Percentiles rank a stretch among this genome's conserved stretches.
phyloP scores from a whole-genome alignment of 306 rosid species.

The Carpinus viminea region DNA sequence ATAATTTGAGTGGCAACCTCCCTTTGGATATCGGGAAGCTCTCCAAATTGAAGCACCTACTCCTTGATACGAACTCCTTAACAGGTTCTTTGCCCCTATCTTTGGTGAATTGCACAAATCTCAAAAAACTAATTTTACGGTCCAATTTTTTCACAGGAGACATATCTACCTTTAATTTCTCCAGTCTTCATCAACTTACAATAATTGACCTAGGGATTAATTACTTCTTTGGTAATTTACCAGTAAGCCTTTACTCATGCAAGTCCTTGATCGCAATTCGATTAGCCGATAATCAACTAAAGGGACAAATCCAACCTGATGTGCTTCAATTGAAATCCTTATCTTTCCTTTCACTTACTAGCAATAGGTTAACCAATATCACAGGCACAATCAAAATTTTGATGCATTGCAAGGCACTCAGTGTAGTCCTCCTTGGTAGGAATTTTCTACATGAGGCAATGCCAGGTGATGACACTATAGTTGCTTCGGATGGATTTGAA shows the following conservation, averaged over 20 bases:
- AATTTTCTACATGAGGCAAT: background rate
- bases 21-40: background rate
- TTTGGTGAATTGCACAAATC: conserved; percentile 9
- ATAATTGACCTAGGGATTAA: background rate
- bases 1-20: background rate
- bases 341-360: background rate
- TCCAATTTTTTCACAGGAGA: background rate
- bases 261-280: background rate
- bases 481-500: background rate
- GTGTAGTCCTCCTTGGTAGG: background rate
- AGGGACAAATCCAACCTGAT: no score
- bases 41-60: background rate
- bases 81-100: background rate
- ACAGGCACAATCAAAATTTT: no score
- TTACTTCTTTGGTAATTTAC: background rate
- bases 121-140: background rate
- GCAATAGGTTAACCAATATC: no score
- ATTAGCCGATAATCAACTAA: background rate
- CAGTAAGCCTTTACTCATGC: background rate
- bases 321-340: background rate
- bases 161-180: background rate
- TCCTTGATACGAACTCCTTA: background rate
- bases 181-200: background rate
- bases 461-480: background rate
- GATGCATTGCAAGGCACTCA: no score